Evolutionary conservation across 2,329 filamentous ascomycete species (phyloP), one percentile per base, ranked within the genome.

Genomic region (Penicillium sp.): DNA sequence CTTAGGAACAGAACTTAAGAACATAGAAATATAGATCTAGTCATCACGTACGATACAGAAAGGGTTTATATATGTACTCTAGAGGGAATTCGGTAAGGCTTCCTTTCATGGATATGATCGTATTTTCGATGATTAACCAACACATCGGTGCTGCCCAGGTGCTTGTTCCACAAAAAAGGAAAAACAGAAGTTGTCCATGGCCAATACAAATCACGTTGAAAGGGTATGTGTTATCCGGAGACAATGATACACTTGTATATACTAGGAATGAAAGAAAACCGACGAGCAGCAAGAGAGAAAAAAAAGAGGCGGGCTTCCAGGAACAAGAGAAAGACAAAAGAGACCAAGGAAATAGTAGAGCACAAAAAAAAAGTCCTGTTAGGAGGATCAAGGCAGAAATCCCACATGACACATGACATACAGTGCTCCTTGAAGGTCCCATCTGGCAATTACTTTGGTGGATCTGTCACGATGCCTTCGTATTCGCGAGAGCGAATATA

Each of bases 401-500:
- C 29, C 15, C 23, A 47, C 43, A 5, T 31, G n/a, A 13, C 43
- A 38, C 29, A 40, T 47, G 36, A 23, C 36, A 46, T 38, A 49
- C 36, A 33, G 5, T 13, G 23, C 23, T 23, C 13, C 39, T 33
- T 27, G 27, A 38, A 27, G 41, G 23, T 39, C 15, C 19, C 11
- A 9, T 40, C 19, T n/a, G 19, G 34, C 16, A 25, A 46, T 53
- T 47, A 57, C 36, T 57, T 57, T 13, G 54, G 78, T 65, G 84
- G 84, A 63, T 88, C 84, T 54, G 91, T 84, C 58, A 97, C 86
- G 40, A 99, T 86, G 1, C 93, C 94, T 70, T 97, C 94, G 69
- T 96, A 97, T 68, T 96, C 92, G 70, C 95, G 86, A 60, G 89
- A 89, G 61, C 86, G 85, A 69, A 99, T 97, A 71, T 97, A 96